Evolutionary conservation across 768 basidiomycete genomes (phyloP), one percentile per base, ranked within the genome.

Genomic region (Rhodotorula diobovata): DNA sequence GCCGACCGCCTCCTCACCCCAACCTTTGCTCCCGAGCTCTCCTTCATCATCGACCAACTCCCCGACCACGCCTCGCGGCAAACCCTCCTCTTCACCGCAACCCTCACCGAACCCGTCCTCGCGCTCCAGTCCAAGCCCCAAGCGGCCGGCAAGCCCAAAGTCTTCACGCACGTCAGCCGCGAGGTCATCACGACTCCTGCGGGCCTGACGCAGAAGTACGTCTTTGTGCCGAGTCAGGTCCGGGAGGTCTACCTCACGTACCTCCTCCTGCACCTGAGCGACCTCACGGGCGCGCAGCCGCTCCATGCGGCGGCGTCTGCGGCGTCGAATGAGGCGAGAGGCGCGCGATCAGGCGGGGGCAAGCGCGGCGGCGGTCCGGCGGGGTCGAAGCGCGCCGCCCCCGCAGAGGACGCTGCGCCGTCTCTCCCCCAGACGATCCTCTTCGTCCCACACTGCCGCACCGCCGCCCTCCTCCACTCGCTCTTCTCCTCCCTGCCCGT

Each of bases 371-470:
- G 28, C 45, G 18, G 45, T n/a, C n/a, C 46, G 48, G 41, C 21
- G 73, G 75, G 68, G 9, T 10, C 39, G 70, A 66, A 55, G 56
- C 72, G 15, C 82, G 82, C 55, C 8, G 37, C 43, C 84, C 25
- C 41, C 25, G 7, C 60, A 10, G 84, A 85, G 34, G 83, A 86
- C 45, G 83, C 85, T 51, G 57, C 72, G 8, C 74, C 77, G 10
- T 88, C 90, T 73, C 91, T 94, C 5, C 96, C 96, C 28, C 91
- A 93, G 3, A 98, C 94, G 32, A 97, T 99, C 76, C 92, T 99
- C 73, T 99, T 98, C 81, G 80, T 93, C 87, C 80, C 85, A 30
- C 88, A 88, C 69, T 85, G 94, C 48, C 87, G 88, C 65, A 94
- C 93, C 0, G 93, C 89, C 0, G 94, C 94, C 28, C 96, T 95